Evolutionary conservation across 306 rosid species (phyloP).

Genomic region (Trifolium fragiferum): DNA sequence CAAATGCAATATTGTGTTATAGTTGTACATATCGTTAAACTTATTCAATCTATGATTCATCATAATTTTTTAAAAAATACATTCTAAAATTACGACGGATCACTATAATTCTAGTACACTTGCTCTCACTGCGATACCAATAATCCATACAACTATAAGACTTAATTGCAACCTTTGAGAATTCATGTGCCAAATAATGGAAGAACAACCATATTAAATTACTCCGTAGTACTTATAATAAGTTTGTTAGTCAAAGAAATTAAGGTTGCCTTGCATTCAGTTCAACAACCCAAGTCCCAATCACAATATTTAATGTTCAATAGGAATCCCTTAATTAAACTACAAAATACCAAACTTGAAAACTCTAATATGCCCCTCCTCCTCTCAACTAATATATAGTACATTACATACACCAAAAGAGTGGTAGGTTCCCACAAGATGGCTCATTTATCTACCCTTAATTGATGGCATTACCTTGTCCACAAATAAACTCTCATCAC

Average conservation of each 20-base stretch:
- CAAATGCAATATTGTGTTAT: too few relatives aligned
- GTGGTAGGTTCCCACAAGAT: conserved; percentile 38
- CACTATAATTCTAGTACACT: too few relatives aligned
- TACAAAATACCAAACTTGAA: not conserved
- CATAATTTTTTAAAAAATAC: too few relatives aligned
- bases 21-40: too few relatives aligned
- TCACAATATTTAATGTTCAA: not conserved
- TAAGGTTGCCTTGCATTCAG: not conserved
- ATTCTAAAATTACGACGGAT: too few relatives aligned
- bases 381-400: not conserved
- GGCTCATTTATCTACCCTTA: conserved; percentile 42
- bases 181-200: too few relatives aligned
- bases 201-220: too few relatives aligned
- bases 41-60: too few relatives aligned
- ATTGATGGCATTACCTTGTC: conserved; percentile 47
- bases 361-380: not conserved
- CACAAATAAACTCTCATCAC: conserved; percentile 35
- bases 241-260: not conserved
- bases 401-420: not conserved
- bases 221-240: not conserved
- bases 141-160: too few relatives aligned
- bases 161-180: too few relatives aligned
- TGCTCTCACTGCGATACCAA: too few relatives aligned
- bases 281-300: conserved; percentile 8
- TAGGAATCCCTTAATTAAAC: not conserved